These are phyloP conservation scores for Pythium insidiosum DNA, from an alignment of 352 stramenopile species.

Conservation along the genomic window DNA sequence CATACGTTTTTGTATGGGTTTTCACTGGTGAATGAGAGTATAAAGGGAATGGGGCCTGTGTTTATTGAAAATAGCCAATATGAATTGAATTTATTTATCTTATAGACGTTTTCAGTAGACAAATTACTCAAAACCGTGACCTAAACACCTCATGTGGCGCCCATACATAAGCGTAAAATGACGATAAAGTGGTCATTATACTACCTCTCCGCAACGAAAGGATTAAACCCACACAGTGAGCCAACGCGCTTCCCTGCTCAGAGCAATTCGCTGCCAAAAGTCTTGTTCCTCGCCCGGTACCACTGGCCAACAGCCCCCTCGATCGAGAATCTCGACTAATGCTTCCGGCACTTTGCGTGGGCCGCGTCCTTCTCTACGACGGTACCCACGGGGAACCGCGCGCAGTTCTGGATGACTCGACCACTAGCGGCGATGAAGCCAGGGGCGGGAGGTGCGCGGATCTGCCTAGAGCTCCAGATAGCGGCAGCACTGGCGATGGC, in stretches of 20 bases:
- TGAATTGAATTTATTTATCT: no score
- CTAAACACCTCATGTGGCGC: no score
- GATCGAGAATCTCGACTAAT: not conserved
- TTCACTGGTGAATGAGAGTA: no score
- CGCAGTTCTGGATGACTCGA: not conserved
- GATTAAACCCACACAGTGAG: not conserved
- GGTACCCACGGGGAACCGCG: not conserved
- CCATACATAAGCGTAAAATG: no score
- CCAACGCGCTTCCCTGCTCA: not conserved
- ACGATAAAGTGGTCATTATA: no score
- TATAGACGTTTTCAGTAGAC: no score
- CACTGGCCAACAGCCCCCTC: not conserved
- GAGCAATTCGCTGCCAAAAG: conserved; percentile 2
- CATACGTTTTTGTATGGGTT: no score
- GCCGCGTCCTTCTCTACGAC: not conserved
- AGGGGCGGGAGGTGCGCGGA: no score
- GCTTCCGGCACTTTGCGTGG: not conserved
- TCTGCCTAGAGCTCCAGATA: not conserved
- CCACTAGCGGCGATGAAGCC: not conserved
- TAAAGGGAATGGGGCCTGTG: no score
- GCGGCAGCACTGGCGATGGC: not conserved
- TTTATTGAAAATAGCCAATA: no score
- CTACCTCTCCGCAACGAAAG: no score
- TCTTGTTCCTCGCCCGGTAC: conserved; percentile 4
- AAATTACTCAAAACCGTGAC: no score